Evolutionary conservation across 306 rosid genomes (phyloP).

Genomic region (Sesbania bispinosa): DNA sequence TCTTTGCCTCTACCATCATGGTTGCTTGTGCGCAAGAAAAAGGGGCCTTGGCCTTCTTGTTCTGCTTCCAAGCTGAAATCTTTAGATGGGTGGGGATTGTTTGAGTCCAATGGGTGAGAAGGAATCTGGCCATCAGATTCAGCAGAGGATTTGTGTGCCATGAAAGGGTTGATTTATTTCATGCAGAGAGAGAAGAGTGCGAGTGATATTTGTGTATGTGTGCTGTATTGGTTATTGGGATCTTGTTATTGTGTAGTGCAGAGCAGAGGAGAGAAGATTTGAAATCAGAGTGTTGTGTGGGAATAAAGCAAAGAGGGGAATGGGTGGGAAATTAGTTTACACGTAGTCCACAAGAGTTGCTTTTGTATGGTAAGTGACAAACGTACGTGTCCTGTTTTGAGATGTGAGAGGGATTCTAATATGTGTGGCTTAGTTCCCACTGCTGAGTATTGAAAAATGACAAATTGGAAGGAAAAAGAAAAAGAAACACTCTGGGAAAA

Average conservation of each 20-base stretch:
- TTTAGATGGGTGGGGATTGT: conserved; percentile 18
- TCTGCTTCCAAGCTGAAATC: conserved; percentile 5
- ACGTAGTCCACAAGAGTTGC: conserved; percentile 47
- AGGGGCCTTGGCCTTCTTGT: conserved; percentile 6
- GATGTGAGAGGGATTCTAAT: conserved; percentile 31
- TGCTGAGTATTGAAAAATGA: background rate
- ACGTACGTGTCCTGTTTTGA: conserved; percentile 58
- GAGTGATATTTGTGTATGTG: background rate
- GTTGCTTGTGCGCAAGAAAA: too few species aligned
- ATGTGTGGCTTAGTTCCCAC: conserved; percentile 47
- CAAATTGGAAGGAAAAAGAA: conserved; percentile 20
- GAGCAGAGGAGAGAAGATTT: background rate
- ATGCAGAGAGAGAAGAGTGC: conserved; percentile 22
- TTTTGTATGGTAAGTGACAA: conserved; percentile 68
- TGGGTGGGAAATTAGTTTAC: conserved; percentile 66
- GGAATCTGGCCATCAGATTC: conserved; percentile 23
- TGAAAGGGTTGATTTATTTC: too few species aligned
- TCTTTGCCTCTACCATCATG: too few species aligned
- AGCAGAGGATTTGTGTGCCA: conserved; percentile 35
- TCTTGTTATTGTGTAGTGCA: too few species aligned
- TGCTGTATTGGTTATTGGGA: too few species aligned
- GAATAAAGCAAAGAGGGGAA: conserved; percentile 30
- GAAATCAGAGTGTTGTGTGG: conserved; percentile 30
- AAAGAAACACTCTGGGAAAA: background rate
- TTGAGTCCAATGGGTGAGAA: conserved; percentile 27